Evolutionary conservation across 805 yeast species (phyloP).

Genomic region (Blastobotrys mokoenaii): DNA sequence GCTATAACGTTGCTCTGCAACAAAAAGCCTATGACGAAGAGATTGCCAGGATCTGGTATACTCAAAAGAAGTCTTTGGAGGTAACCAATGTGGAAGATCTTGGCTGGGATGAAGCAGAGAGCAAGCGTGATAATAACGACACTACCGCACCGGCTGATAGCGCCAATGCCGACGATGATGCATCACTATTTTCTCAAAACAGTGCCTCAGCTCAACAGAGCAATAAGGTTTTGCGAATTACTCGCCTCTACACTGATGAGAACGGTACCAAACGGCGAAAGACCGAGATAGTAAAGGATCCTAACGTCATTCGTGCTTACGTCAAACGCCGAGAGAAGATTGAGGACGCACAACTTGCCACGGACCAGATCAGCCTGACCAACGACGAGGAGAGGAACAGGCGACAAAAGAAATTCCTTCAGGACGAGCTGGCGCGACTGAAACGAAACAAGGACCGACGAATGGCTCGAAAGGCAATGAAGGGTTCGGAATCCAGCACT

Average conservation of each 20-base stretch:
- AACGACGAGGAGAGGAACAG: conserved; percentile 78
- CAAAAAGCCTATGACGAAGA: conserved; percentile 91
- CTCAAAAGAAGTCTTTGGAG: conserved; percentile 58
- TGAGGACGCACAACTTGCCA: conserved; percentile 44
- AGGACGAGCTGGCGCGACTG: conserved; percentile 74
- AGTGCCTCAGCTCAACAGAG: conserved; percentile 19
- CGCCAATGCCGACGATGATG: conserved; percentile 33
- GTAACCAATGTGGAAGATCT: conserved; percentile 33
- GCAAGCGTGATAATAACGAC: conserved; percentile 14
- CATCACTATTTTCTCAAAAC: conserved; percentile 23
- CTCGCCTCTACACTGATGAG: conserved; percentile 72
- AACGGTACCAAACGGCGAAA: conserved; percentile 81
- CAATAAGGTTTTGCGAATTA: conserved; percentile 48
- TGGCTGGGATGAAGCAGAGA: conserved; percentile 27
- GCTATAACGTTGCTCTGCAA: conserved; percentile 74
- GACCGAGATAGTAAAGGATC: conserved; percentile 72
- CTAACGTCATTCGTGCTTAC: conserved; percentile 79
- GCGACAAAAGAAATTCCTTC: conserved; percentile 61
- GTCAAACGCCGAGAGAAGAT: conserved; percentile 59
- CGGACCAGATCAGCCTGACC: conserved; percentile 67
- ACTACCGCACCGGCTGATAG: neutral
- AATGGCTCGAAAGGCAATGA: conserved; percentile 46
- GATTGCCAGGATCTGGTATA: conserved; percentile 80
- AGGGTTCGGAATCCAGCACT: conserved; percentile 23
- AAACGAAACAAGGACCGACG: conserved; percentile 68